phyloP scores from a whole-genome alignment of 768 basidiomycete species.

The Neoboletus subvelutipes region DNA sequence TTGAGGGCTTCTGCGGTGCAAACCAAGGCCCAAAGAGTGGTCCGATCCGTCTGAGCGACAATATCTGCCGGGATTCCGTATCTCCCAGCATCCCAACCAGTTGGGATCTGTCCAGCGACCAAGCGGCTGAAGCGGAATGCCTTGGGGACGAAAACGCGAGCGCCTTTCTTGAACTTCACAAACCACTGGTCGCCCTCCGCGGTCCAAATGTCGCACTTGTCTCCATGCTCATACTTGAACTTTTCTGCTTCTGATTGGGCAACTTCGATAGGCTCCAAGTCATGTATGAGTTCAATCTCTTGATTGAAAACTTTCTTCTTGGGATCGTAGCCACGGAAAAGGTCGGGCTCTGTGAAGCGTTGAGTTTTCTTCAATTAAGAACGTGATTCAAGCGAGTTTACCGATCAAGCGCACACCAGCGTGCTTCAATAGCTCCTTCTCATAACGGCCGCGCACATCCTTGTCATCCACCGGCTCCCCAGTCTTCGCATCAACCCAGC shows the following conservation, averaged over 20 bases:
- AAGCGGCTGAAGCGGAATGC: slow-evolving; percentile 92
- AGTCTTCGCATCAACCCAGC: slow-evolving; percentile 96
- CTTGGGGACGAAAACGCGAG: slow-evolving; percentile 90
- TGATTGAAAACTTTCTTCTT: slow-evolving; percentile 97
- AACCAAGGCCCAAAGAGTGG: slow-evolving; percentile 92
- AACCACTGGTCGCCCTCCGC: slow-evolving; percentile 93
- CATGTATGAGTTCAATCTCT: slow-evolving; percentile 94
- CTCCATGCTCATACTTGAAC: slow-evolving; percentile 95
- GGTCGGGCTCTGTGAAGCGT: slow-evolving; percentile 75
- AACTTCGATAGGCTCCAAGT: slow-evolving; percentile 94
- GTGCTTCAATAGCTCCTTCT: slow-evolving; percentile 89
- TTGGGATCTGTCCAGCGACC: slow-evolving; percentile 95
- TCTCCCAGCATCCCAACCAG: slow-evolving; percentile 94
- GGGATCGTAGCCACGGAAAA: slow-evolving; percentile 97
- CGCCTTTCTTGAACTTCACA: slow-evolving; percentile 98
- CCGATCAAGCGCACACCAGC: slow-evolving; percentile 94
- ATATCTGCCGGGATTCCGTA: slow-evolving; percentile 98
- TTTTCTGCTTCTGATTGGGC: slow-evolving; percentile 87
- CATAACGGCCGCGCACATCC: slow-evolving; percentile 90
- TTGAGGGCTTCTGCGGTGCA: slow-evolving; percentile 94
- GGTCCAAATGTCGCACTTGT: slow-evolving; percentile 95
- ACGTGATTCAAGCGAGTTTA: slow-evolving; percentile 36
- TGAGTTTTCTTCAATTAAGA: slow-evolving; percentile 12
- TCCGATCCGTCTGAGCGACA: slow-evolving; percentile 88
- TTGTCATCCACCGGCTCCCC: slow-evolving; percentile 96